These are phyloP conservation scores for Suillus subalutaceus DNA, from an alignment of 768 basidiomycete species.

Conservation along the genomic window DNA sequence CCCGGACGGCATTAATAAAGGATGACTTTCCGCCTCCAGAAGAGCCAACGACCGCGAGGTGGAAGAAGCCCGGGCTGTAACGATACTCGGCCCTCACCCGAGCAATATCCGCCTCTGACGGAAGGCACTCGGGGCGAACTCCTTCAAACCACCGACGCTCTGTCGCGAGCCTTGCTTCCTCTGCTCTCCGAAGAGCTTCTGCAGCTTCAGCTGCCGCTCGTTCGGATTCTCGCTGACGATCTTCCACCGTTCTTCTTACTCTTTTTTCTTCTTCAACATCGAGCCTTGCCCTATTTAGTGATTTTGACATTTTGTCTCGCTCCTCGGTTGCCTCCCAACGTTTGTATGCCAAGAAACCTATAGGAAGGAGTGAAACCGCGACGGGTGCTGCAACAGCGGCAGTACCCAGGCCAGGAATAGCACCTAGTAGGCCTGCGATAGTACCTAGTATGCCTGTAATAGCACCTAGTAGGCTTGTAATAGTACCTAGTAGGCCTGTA, in stretches of 20 bases:
- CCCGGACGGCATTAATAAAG: slow-evolving; percentile 32
- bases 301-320: too few species aligned
- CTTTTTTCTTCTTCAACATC: slow-evolving; percentile 9
- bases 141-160: background rate
- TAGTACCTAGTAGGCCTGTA: too few species aligned
- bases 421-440: too few species aligned
- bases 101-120: background rate
- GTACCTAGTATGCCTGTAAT: too few species aligned
- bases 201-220: slow-evolving; percentile 19
- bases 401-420: too few species aligned
- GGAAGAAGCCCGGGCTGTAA: slow-evolving; percentile 15
- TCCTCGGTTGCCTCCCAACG: too few species aligned
- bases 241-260: too few species aligned
- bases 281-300: too few species aligned
- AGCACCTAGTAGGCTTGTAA: too few species aligned
- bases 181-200: slow-evolving; percentile 5
- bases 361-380: too few species aligned
- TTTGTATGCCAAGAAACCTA: too few species aligned
- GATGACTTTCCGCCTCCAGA: slow-evolving; percentile 30
- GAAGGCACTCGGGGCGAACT: background rate
- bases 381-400: too few species aligned
- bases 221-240: slow-evolving; percentile 2
- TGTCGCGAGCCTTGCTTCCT: background rate
- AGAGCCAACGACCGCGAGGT: slow-evolving; percentile 24
- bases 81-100: background rate